Evolutionary conservation across 352 stramenopile species (phyloP).

Genomic region (Phytophthora pistaciae): DNA sequence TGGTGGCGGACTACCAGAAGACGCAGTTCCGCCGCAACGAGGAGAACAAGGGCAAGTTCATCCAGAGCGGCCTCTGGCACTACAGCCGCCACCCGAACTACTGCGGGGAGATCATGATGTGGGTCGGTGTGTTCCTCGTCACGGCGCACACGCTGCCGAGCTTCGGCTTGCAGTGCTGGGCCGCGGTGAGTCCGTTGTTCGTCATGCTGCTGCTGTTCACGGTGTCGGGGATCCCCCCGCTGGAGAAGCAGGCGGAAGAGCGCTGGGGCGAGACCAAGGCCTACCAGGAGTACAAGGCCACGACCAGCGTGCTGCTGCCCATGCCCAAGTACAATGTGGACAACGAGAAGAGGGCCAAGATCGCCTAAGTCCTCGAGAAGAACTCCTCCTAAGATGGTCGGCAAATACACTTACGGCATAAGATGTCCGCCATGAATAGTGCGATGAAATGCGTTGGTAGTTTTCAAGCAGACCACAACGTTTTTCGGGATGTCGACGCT

Average conservation of each 20-base stretch:
- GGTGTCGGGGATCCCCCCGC: conserved; percentile 73
- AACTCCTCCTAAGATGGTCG: not conserved
- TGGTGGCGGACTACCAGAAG: conserved; percentile 87
- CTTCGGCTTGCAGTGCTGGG: conserved; percentile 36
- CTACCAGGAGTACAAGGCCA: conserved; percentile 84
- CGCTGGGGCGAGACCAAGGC: conserved; percentile 62
- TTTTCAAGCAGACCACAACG: no score
- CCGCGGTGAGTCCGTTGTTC: conserved; percentile 66
- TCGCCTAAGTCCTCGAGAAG: not conserved
- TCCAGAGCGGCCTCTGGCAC: conserved; percentile 78
- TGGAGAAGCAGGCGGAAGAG: conserved; percentile 77
- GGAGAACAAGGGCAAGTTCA: conserved; percentile 81
- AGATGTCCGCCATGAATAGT: not conserved
- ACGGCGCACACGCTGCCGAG: conserved; percentile 55
- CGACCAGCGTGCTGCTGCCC: conserved; percentile 71
- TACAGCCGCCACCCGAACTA: conserved; percentile 95
- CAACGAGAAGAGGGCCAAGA: conserved; percentile 1
- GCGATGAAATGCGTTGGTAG: no score
- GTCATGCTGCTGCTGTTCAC: conserved; percentile 72
- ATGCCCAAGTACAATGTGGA: conserved; percentile 24
- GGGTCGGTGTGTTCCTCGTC: conserved; percentile 72
- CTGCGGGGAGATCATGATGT: conserved; percentile 92
- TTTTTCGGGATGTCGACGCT: no score
- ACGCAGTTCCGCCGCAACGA: conserved; percentile 70
- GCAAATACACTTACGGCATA: not conserved